phyloP scores from a whole-genome alignment of 2,329 filamentous ascomycete species.

The Karstenula rhodostoma region DNA sequence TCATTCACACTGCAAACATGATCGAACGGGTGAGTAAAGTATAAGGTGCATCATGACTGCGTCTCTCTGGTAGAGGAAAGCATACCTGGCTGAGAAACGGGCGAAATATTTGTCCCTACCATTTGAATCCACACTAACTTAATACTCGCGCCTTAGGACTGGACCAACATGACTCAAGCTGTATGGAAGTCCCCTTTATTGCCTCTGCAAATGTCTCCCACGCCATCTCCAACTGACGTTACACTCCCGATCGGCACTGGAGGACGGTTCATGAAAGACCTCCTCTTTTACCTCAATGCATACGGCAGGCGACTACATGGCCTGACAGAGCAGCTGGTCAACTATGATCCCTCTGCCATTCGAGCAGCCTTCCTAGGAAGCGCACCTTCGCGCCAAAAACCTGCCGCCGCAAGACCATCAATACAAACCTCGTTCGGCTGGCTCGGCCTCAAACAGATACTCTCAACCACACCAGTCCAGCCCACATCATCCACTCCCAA shows the following conservation, averaged over 20 bases:
- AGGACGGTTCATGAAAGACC: conserved; percentile 75
- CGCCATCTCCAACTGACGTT: neutral
- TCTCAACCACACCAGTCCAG: conserved; percentile 58
- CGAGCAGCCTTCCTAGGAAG: conserved; percentile 79
- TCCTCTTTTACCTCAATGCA: conserved; percentile 74
- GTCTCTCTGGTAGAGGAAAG: no score
- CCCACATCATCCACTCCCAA: conserved; percentile 43
- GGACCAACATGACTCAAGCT: conserved; percentile 87
- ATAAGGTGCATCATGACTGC: no score
- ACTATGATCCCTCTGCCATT: conserved; percentile 75
- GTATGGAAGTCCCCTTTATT: conserved; percentile 80
- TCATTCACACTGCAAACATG: conserved; percentile 93
- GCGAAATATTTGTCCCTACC: no score
- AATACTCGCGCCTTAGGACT: conserved; percentile 60
- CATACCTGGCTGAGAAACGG: no score
- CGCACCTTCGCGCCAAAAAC: conserved; percentile 72
- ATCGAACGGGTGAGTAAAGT: conserved; percentile 62
- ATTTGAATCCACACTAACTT: no score
- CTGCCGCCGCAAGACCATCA: conserved; percentile 52
- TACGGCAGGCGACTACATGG: conserved; percentile 69
- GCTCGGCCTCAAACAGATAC: conserved; percentile 68
- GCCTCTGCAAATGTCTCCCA: conserved; percentile 52
- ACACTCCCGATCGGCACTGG: conserved; percentile 65
- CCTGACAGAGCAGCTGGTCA: conserved; percentile 65
- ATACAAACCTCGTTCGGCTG: conserved; percentile 77